A percentile compares a stretch with the other conserved stretches of the same genome.
Conservation (phyloP, 2,329 filamentous ascomycete species). For the Fusarium tupiense region DNA sequence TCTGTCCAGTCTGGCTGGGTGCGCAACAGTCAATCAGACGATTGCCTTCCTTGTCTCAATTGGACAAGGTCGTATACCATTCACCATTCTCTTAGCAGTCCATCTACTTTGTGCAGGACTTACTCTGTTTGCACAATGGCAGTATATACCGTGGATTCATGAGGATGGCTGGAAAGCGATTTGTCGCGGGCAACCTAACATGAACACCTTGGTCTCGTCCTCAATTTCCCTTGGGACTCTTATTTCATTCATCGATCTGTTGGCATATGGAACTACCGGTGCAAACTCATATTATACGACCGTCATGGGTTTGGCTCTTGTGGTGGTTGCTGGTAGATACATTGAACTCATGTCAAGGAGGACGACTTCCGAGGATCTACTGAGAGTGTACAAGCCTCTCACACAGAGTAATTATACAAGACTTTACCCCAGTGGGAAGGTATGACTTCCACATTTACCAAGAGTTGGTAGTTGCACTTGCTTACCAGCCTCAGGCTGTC, state of each 20-base stretch:
- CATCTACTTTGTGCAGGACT: background rate
- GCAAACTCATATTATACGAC: background rate
- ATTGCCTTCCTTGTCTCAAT: accelerated
- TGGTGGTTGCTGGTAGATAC: background rate
- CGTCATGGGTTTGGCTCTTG: background rate
- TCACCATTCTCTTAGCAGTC: background rate
- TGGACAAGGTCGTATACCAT: background rate
- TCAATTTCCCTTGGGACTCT: background rate
- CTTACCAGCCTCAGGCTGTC: too few relatives aligned
- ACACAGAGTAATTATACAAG: background rate
- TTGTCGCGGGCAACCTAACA: background rate
- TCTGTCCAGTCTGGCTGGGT: background rate
- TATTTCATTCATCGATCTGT: background rate
- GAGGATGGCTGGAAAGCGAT: background rate
- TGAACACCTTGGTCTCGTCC: background rate
- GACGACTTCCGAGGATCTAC: background rate
- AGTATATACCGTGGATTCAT: background rate
- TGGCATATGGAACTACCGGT: background rate
- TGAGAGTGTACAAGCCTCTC: background rate
- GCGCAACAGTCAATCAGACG: background rate
- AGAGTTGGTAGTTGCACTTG: too few relatives aligned
- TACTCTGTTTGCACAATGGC: background rate
- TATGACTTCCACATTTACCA: too few relatives aligned
- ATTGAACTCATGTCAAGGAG: background rate
- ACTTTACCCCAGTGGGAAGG: background rate